Evolutionary conservation across 2,329 filamentous ascomycete genomes (phyloP).

Genomic region (Aspergillus sp.): DNA sequence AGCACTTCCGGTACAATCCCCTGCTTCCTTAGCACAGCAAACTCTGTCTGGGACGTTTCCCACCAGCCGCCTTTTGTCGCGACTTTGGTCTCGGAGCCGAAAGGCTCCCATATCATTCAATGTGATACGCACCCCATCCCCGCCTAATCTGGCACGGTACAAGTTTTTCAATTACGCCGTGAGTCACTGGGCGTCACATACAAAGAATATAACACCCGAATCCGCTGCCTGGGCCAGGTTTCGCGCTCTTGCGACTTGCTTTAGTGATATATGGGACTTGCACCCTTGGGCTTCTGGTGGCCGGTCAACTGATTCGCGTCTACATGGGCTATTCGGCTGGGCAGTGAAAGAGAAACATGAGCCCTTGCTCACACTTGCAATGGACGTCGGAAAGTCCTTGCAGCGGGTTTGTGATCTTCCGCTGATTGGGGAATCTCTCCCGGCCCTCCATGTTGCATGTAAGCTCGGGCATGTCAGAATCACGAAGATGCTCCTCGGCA

Average conservation of each 20-base stretch:
- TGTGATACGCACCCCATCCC: slow-evolving; percentile 1
- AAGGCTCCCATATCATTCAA: background rate
- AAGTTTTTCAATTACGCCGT: slow-evolving; percentile 20
- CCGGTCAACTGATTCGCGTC: slow-evolving; percentile 14
- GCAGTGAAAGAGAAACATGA: slow-evolving; percentile 20
- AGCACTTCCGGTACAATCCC: background rate
- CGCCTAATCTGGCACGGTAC: slow-evolving; percentile 11
- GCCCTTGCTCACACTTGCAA: slow-evolving; percentile 16
- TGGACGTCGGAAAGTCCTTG: background rate
- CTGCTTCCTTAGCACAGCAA: background rate
- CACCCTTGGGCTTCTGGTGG: slow-evolving; percentile 22
- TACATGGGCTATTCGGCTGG: slow-evolving; percentile 24
- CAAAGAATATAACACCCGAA: slow-evolving; percentile 6
- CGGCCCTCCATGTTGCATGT: slow-evolving; percentile 16
- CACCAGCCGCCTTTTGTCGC: background rate
- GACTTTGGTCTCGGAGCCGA: background rate
- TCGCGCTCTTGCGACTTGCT: slow-evolving; percentile 12
- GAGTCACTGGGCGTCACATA: slow-evolving; percentile 19
- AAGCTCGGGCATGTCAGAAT: no score
- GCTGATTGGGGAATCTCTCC: slow-evolving; percentile 17
- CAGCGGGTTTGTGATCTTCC: slow-evolving; percentile 17
- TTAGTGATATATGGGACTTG: slow-evolving; percentile 25
- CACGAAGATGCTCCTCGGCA: no score
- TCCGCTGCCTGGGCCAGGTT: slow-evolving; percentile 20
- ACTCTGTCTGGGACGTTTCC: background rate